These are phyloP conservation scores for Fusarium sp. DNA, from an alignment of 2,329 filamentous ascomycete species.

Conservation along the genomic window DNA sequence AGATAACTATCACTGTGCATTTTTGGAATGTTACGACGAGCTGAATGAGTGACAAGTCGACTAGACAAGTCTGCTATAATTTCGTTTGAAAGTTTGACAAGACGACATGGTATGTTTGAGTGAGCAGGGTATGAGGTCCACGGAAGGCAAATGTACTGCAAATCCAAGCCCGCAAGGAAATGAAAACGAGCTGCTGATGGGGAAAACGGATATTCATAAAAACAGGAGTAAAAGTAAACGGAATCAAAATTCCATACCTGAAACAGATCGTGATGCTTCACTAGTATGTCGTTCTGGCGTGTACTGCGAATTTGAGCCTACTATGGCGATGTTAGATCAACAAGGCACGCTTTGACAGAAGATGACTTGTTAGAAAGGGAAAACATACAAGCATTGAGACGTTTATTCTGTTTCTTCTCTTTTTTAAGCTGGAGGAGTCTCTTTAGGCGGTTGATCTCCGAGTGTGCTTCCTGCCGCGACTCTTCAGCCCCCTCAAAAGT, in stretches of 20 bases:
- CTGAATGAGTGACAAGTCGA: background rate
- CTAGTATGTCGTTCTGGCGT: constrained; percentile 1
- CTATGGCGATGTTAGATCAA: constrained; percentile 8
- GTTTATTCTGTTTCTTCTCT: constrained; percentile 5
- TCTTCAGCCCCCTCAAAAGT: constrained; percentile 47
- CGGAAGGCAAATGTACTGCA: background rate
- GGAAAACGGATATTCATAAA: background rate
- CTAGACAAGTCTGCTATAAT: background rate
- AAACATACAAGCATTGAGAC: constrained; percentile 12
- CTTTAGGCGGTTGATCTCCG: constrained; percentile 50
- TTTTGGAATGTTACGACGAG: background rate
- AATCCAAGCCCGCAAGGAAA: background rate
- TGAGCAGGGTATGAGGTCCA: background rate
- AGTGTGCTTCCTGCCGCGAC: constrained; percentile 44
- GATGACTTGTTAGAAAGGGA: background rate
- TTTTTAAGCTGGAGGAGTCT: constrained; percentile 40
- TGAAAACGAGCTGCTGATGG: background rate
- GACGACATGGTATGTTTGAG: background rate
- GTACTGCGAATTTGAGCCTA: constrained; percentile 5
- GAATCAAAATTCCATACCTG: constrained; percentile 27
- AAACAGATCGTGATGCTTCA: constrained; percentile 7
- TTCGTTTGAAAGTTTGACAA: background rate
- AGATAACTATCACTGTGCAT: background rate
- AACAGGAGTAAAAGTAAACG: background rate
- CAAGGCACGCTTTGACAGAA: background rate